Percentiles rank a stretch among this genome's conserved stretches.
phyloP scores from a whole-genome alignment of 148 eudicot species.

The Bassia scoparia region DNA sequence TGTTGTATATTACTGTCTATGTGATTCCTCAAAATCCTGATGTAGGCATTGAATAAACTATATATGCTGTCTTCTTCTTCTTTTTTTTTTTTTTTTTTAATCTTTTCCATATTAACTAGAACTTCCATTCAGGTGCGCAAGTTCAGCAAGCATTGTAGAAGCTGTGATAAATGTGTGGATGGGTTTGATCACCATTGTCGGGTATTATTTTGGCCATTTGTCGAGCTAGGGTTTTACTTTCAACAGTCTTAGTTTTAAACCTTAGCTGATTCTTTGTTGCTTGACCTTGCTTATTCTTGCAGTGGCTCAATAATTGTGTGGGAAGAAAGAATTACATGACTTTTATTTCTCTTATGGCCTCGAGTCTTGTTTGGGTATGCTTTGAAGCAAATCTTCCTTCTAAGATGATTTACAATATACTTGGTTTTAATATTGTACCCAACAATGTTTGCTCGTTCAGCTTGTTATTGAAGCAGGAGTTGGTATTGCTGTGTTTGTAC shows the following conservation, averaged over 20 bases:
- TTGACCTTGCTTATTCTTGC: conserved; percentile 23
- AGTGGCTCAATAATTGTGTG: conserved; percentile 99
- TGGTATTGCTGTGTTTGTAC: conserved; percentile 80
- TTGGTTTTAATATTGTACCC: conserved; percentile 25
- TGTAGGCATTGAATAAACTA: conserved; percentile 3
- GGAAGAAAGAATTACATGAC: conserved; percentile 84
- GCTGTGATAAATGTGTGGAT: conserved; percentile 99
- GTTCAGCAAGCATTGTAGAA: conserved; percentile 97
- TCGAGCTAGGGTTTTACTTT: conserved; percentile 11
- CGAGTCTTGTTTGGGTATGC: conserved; percentile 88
- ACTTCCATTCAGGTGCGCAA: conserved; percentile 72
- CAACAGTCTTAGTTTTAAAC: neutral
- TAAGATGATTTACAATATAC: conserved; percentile 2
- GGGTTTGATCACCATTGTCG: conserved; percentile 99
- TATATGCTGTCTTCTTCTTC: neutral
- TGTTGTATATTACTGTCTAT: neutral
- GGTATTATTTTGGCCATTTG: conserved; percentile 38
- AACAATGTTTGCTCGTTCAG: conserved; percentile 44
- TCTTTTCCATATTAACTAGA: conserved; percentile 3
- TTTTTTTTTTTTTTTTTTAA: too few species aligned
- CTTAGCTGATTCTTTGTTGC: conserved; percentile 12
- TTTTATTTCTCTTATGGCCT: conserved; percentile 85
- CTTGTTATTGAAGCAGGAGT: conserved; percentile 82
- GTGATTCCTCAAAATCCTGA: neutral
- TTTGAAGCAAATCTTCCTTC: conserved; percentile 13